Percentiles rank a stretch among this genome's conserved stretches.
These are phyloP conservation scores for Tolypocladium ophioglossoides DNA, from an alignment of 2,329 filamentous ascomycete species.

Conservation along the genomic window DNA sequence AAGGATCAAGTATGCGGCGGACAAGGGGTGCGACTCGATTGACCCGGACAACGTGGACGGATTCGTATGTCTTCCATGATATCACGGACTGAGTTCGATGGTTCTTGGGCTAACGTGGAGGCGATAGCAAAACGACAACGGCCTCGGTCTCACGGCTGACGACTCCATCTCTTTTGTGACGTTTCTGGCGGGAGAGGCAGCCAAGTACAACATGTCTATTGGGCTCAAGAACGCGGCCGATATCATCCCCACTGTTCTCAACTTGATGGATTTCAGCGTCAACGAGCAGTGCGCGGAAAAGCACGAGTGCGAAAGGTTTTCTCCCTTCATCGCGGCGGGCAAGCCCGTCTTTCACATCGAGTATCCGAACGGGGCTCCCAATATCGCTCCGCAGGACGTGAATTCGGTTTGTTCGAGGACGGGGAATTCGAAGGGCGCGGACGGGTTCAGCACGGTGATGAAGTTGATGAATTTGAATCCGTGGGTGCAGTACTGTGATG, in stretches of 20 bases:
- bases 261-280: slow-evolving; percentile 52
- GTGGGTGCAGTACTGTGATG: too few species aligned
- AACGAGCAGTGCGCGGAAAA: slow-evolving; percentile 60
- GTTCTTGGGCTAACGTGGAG: neutral
- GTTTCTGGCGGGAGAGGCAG: slow-evolving; percentile 47
- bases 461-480: too few species aligned
- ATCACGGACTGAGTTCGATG: too few species aligned
- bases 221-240: slow-evolving; percentile 59
- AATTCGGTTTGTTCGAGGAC: too few species aligned
- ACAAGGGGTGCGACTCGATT: slow-evolving; percentile 57
- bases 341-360: slow-evolving; percentile 68
- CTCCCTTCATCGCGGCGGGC: slow-evolving; percentile 43
- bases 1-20: slow-evolving; percentile 46
- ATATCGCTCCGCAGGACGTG: neutral
- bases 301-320: slow-evolving; percentile 47
- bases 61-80: slow-evolving; percentile 27
- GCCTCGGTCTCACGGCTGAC: slow-evolving; percentile 44
- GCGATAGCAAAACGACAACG: slow-evolving; percentile 46
- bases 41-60: slow-evolving; percentile 64
- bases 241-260: slow-evolving; percentile 40
- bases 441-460: too few species aligned
- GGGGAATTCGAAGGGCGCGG: too few species aligned
- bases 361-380: slow-evolving; percentile 44
- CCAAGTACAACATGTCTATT: slow-evolving; percentile 42
- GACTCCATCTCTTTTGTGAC: slow-evolving; percentile 49